Conservation (phyloP, 2,329 filamentous ascomycete genomes). For the Zymoseptoria pseudotritici region DNA sequence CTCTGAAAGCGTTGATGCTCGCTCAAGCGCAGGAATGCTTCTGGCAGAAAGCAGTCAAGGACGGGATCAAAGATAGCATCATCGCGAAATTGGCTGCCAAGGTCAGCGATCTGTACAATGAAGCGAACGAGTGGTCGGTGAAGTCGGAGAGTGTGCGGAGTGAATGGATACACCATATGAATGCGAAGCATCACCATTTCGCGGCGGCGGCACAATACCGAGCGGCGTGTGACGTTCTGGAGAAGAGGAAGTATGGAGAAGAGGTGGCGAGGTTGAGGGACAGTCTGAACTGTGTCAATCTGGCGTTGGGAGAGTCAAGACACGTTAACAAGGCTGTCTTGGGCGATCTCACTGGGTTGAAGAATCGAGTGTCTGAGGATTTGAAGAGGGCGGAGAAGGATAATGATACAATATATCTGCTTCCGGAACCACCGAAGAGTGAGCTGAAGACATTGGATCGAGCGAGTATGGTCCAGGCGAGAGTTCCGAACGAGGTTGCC, state of each 20-base stretch:
- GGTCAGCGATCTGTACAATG: slow-evolving; percentile 83
- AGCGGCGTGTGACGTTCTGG: slow-evolving; percentile 80
- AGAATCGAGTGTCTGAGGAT: slow-evolving; percentile 75
- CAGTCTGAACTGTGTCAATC: slow-evolving; percentile 71
- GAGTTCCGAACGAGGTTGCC: slow-evolving; percentile 72
- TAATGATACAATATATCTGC: slow-evolving; percentile 90
- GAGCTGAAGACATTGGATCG: slow-evolving; percentile 80
- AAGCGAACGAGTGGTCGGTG: slow-evolving; percentile 76
- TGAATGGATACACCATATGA: slow-evolving; percentile 97
- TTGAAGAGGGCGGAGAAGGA: slow-evolving; percentile 90
- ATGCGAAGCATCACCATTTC: slow-evolving; percentile 95
- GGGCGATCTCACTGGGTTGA: slow-evolving; percentile 74
- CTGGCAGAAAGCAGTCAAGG: slow-evolving; percentile 95
- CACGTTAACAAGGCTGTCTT: slow-evolving; percentile 77
- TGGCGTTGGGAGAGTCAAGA: slow-evolving; percentile 75
- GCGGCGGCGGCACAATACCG: slow-evolving; percentile 90
- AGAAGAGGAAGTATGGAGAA: slow-evolving; percentile 91
- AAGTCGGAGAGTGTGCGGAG: slow-evolving; percentile 85
- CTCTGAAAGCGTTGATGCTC: slow-evolving; percentile 73
- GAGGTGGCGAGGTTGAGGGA: slow-evolving; percentile 83
- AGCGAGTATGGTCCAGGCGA: slow-evolving; percentile 77
- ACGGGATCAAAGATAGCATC: slow-evolving; percentile 82
- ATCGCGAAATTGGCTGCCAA: slow-evolving; percentile 87
- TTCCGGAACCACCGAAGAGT: slow-evolving; percentile 76
- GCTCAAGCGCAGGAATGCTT: slow-evolving; percentile 96